Evolutionary conservation across 1,284 basidiomycete species (phyloP), one percentile per base, ranked within the genome.

Genomic region (Austropuccinia psidii): DNA sequence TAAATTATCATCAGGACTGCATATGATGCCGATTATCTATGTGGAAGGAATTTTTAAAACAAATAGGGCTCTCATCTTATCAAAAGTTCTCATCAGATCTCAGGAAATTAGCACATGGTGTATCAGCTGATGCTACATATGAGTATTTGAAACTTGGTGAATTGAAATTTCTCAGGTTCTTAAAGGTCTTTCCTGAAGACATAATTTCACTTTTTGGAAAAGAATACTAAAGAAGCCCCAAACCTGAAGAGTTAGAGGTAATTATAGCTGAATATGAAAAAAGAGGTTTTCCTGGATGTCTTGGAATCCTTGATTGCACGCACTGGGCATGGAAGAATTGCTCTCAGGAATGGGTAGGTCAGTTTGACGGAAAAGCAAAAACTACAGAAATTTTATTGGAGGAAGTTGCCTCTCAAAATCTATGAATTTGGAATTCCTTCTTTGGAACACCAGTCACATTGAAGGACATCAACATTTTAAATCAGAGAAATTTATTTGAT

Each of bases 261-360:
- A 69, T 69, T 33, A 21, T 69, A 2, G 52, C 17, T 15, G 33
- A 57, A 45, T 57, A 69, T 57, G 29, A 31, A 19, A 29, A n/a
- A 13, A 33, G 19, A 24, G 66, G 50, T 8, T 57, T 69, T 58
- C 66, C 66, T 29, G 66, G 66, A 17, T 41, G 33, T 24, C 24
- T 43, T 19, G 54, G 66, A 47, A 52, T 27, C 9, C 64, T 67
- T 33, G 47, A 67, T 39, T 67, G 47, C 64, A 67, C 54, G 64
- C 43, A 62, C 45, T 62, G 37, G 60, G 39, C 24, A n/a, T 62
- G 60, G 43, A 62, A 62, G n/a, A 47, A 67, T 27, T 67, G 45
- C 47, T 37, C 64, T 1, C 11, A 17, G 9, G 35, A 35, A 17
- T 64, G 2, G 13, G 11, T n/a, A 43, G 60, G 37, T 4, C 35